Evolutionary conservation across 2,329 filamentous ascomycete species (phyloP), one percentile per base, ranked within the genome.

Genomic region (Tolypocladium nubicola): DNA sequence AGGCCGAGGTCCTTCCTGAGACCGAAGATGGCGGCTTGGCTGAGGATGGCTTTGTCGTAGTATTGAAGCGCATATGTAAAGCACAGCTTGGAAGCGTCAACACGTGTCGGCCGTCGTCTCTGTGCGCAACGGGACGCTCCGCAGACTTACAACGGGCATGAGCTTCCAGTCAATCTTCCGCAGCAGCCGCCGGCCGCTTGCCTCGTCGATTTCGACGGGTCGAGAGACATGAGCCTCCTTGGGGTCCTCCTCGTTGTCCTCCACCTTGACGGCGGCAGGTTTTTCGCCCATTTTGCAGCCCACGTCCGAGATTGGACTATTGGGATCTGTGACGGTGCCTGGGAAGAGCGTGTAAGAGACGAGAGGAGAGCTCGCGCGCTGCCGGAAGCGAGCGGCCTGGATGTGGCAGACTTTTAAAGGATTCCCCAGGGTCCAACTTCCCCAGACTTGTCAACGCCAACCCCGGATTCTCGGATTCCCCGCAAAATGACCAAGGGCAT

Each of bases 21-120:
- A 14, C 37, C 37, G 4, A 38, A 38, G 37, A 38, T 38, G 37
- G 37, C 37, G 10, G 37, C 37, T 38, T 38, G 37, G 37, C 37
- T 38, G 37, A 38, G 37, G 37, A 38, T 38, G 37, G 37, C 37
- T 13, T 38, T 38, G 37, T 38, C 70, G 57, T 69, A 69, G 59
- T 66, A 69, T 57, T 71, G 68, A 14, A 70, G 56, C 0, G 67
- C 66, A 56, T 70, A 69, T 7, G 68, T 70, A 37, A 66, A 62
- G 55, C 64, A 67, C 11, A 68, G 60, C 64, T 65, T 7, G 14
- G 6, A 4, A 14, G 16, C 38, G 38, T 16, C 38, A 39, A 1
- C 38, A 9, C 38, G 7, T 9, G 8, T 33, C 30, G 7, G 30
- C 30, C 30, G 7, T 33, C 30, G 8, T 9, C 30, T 33, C 30